Conservation (phyloP, 2,329 filamentous ascomycete genomes). For the Stachybotrys chlorohalonatus region DNA sequence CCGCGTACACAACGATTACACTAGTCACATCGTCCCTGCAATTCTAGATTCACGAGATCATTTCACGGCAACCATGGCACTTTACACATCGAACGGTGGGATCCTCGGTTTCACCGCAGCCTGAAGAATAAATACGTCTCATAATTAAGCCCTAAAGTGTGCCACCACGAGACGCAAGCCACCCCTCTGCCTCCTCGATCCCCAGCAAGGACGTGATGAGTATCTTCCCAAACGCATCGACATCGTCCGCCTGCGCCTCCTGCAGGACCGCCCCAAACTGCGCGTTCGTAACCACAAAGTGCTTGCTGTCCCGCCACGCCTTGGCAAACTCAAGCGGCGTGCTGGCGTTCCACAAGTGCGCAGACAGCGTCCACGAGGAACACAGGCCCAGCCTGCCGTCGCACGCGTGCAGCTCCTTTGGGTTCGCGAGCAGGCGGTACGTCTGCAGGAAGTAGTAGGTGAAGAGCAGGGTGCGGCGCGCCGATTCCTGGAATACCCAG, state of each 20-base stretch:
- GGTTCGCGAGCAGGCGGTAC: constrained; percentile 24
- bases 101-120: too few relatives aligned
- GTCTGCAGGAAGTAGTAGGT: constrained; percentile 34
- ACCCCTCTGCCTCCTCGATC: constrained; percentile 22
- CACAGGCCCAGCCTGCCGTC: constrained; percentile 19
- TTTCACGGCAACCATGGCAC: too few relatives aligned
- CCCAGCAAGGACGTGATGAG: constrained; percentile 20
- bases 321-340: constrained; percentile 26
- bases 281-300: constrained; percentile 23
- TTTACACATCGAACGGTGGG: too few relatives aligned
- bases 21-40: too few relatives aligned
- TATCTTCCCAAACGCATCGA: constrained; percentile 33
- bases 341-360: constrained; percentile 26
- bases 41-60: too few relatives aligned
- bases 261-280: constrained; percentile 15
- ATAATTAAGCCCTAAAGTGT: not conserved
- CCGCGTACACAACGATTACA: too few relatives aligned
- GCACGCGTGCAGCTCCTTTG: constrained; percentile 12
- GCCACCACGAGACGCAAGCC: constrained; percentile 17
- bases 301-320: constrained; percentile 25
- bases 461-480: constrained; percentile 40
- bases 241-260: constrained; percentile 28
- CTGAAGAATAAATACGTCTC: too few relatives aligned
- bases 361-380: constrained; percentile 29
- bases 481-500: constrained; percentile 45